These are phyloP conservation scores for Penicillium sp. DNA, from an alignment of 2,329 filamentous ascomycete species.

Conservation along the genomic window DNA sequence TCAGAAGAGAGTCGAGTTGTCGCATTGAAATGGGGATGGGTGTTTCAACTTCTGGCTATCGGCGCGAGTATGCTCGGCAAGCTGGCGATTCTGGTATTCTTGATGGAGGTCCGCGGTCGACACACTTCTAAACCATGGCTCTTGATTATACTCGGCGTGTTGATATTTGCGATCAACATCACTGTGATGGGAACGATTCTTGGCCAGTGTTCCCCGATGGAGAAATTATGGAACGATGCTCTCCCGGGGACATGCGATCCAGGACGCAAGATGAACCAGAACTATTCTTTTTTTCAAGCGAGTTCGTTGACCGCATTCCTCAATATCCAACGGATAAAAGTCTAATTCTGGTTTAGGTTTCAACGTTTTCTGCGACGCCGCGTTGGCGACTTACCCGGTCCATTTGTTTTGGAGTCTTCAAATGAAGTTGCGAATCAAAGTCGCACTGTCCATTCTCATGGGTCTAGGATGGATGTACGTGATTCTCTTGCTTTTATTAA, in stretches of 20 bases:
- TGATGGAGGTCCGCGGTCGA: constrained; percentile 32
- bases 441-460: no score
- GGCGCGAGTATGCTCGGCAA: constrained; percentile 31
- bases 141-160: constrained; percentile 27
- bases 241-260: constrained; percentile 5
- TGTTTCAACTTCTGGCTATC: constrained; percentile 33
- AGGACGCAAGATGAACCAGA: no score
- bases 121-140: constrained; percentile 28
- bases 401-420: no score
- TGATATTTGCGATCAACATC: constrained; percentile 29
- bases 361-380: no score
- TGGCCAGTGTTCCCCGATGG: constrained; percentile 30
- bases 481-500: no score
- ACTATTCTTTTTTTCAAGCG: no score
- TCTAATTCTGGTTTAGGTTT: no score
- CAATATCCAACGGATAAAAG: no score
- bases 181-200: constrained; percentile 26
- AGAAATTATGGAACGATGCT: constrained; percentile 30
- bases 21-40: constrained; percentile 32
- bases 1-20: background rate
- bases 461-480: no score
- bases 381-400: no score
- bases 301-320: no score
- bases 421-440: no score
- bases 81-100: constrained; percentile 33